Base-by-base conservation (phyloP, 805 yeast species). In the Blastobotrys muscicola region DNA sequence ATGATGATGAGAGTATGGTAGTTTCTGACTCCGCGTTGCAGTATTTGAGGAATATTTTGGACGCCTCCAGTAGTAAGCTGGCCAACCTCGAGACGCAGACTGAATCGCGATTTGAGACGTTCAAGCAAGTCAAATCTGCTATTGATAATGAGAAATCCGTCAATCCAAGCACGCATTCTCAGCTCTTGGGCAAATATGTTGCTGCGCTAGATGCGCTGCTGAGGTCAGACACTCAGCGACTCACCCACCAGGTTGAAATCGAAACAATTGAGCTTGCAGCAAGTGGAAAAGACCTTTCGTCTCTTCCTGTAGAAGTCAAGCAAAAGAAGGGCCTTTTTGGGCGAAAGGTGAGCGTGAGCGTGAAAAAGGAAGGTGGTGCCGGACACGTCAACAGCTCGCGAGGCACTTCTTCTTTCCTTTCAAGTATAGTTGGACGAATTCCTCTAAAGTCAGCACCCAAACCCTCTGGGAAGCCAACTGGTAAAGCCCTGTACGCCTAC, bases 251-350 rank as follows among this genome's bases (percentile, higher is more conserved):
- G 57, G 97, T 89, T 13, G 90, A 83, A 54, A 80, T 90, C 41
- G 97, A 90, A 61, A 79, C 92, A 23, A 86, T 92, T 52, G 92
- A 85, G 60, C 76, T 80, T 47, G 86, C 82, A 41, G 87, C 92
- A 1, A 85, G 82, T 1, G 89, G 80, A 45, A 70, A 74, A 53
- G 66, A 63, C 37, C 46, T 63, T 46, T 50, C 57, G n/a, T 48
- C 60, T 2, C 50, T 54, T 6, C 59, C 66, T 5, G 57, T 57
- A 43, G 58, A 57, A 15, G 48, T 57, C 7, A 59, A 79, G 60
- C 84, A 82, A 57, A 75, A 73, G 46, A 70, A 76, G 15, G 80
- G 85, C 0, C 64, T 85, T 23, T 73, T 83, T 50, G 67, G 69
- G 33, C 47, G 45, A 16, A 39, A 46, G 40, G 38, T 41, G 31